Base-by-base conservation (phyloP, 2,329 filamentous ascomycete genomes). In the Endothia cerciana region DNA sequence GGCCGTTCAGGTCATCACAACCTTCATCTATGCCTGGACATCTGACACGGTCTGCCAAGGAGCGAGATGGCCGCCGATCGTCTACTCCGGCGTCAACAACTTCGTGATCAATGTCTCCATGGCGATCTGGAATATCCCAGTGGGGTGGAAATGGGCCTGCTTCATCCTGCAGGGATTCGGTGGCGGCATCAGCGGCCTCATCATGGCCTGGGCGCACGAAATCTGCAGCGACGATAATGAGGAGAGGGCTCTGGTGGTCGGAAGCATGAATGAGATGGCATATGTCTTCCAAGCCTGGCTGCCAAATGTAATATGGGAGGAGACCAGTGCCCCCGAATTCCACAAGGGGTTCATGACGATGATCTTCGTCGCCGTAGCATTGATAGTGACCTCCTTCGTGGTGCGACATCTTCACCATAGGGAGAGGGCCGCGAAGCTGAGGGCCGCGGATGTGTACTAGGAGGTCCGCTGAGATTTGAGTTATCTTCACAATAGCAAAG, bases 271-370 rank as follows among this genome's bases (percentile, higher is more conserved):
- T 67, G 84, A 89, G 72, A 83, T 91, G 78, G 88, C 88, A 0
- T 90, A 91, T 67, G 87, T 90, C 11, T 76, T 92, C 53, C 88
- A 91, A 72, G 87, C 88, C 0, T 91, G 89, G 89, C 73, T 92
- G 51, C 89, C 89, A 7, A 80, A 89, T 40, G 73, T 90, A 10
- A 82, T 90, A 11, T 91, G 88, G 88, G 84, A 87, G 75, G 85
- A 88, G 72, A 85, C 83, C 0, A 88, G 88, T 0, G 69, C 77
- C 53, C 91, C 90, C 64, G 78, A 76, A 0, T 64, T 64, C 19
- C 63, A 60, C 63, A 64, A 60, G 38, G 63, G 63, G 4, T 60
- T 64, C 38, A 64, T 64, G 56, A 64, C 63, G 10, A 64, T 64
- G 63, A 60, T 60, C 3, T 64, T 64, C 19, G 17, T 64, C 4